Base-by-base conservation (phyloP, 305 asterid genomes). In the Rubia occidens region DNA sequence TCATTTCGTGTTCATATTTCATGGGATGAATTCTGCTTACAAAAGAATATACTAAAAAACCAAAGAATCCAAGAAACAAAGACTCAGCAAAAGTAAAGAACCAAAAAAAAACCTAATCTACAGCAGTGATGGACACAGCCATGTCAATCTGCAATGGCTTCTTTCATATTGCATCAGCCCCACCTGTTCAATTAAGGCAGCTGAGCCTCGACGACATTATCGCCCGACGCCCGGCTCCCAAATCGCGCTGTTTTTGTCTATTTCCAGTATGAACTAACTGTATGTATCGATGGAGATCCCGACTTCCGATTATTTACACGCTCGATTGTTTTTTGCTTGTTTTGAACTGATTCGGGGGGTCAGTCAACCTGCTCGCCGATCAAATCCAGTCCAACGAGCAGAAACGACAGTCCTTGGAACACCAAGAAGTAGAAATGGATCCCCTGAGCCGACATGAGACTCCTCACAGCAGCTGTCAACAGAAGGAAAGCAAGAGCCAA, bases 351-450 rank as follows among this genome's bases (percentile, higher is more conserved):
- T 32, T 32, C 18, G 54, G 54, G 5, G 10, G 8, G 68, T 78
- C 77, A 90, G 81, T 79, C 90, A 47, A 90, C 87, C 78, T 90
- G 97, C 81, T 88, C 97, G 3, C 97, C 97, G 2, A 90, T 90
- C 82, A 90, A 84, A 78, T 90, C 97, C 11, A 90, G 81, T 70
- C 97, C 97, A 44, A 90, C 96, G 2, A 90, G 88, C 72, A 90
- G 79, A 77, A 90, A 90, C n/a, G 98, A 93, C 9, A 90, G 73
- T 29, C 98, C 98, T 72, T 93, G 98, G 78, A 93, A 93, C 49
- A 92, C 92, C 88, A 91, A 67, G 87, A 91, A 91, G 86, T 91
- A 91, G 69, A 89, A 91, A 75, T 91, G 97, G 75, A 91, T 84
- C 40, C 97, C 96, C 64, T 91, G 97, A 14, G 97, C 97, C 0